Evolutionary conservation across 805 yeast genomes (phyloP), one percentile per base, ranked within the genome.

Genomic region (Candida xyloterini): DNA sequence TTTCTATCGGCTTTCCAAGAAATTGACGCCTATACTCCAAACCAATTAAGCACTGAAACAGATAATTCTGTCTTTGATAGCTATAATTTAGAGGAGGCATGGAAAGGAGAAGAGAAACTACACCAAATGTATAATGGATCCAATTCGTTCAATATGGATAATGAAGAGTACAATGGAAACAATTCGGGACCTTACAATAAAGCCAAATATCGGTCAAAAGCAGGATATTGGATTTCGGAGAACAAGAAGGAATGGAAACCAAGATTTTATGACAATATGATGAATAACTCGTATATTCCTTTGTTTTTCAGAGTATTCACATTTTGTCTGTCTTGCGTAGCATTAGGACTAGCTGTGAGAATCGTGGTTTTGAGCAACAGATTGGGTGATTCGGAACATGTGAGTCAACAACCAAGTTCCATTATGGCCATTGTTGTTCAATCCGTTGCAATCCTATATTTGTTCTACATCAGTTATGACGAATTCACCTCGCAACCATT

Each of bases 401-500:
- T 86, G 7, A 67, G 73, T 7, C 95, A 85, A 56, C 89, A 85
- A 55, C 84, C 99, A 13, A 82, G 95, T 51, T 86, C 98, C 0
- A 80, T 90, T 31, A 88, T 93, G 95, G 93, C 97, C 3, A 74
- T 93, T 2, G 79, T 79, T 37, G 95, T 91, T 4, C 91, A 89
- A 55, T 68, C 87, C 21, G 69, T 80, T 46, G 95, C 96, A 3
- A 63, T 87, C 18, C 73, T 78, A 0, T 93, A 93, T 57, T 72
- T 89, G 40, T 63, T 81, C 3, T 89, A 86, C 61, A 86, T 91
- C 59, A 79, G 95, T 2, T 80, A 79, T 54, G 98, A 93, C 61
- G 99, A 93, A 62, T 91, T 87, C 62, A 75, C 81, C 16, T 95
- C 96, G 10, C 84, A 87, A 57, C 99, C 98, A 0, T 61, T 93